These are phyloP conservation scores for Stemphylium lycopersici DNA, from an alignment of 2,329 filamentous ascomycete genomes.

Conservation along the genomic window DNA sequence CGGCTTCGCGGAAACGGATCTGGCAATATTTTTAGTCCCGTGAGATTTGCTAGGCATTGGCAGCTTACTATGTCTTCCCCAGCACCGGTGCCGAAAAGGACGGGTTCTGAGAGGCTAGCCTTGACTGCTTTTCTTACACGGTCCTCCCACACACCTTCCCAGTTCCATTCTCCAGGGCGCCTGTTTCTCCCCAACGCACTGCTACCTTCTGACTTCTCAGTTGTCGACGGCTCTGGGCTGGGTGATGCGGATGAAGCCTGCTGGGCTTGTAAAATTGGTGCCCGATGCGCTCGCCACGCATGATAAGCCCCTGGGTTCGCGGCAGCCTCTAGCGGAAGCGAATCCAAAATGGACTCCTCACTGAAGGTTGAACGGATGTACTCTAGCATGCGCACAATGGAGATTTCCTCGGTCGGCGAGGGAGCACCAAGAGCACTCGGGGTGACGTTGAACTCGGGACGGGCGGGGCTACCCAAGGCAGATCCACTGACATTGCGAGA, in stretches of 20 bases:
- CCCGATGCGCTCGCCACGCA: conserved; percentile 80
- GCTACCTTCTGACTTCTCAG: conserved; percentile 23
- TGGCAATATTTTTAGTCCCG: conserved; percentile 10
- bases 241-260: conserved; percentile 26
- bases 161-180: conserved; percentile 88
- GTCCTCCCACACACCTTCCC: conserved; percentile 96
- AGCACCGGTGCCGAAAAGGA: conserved; percentile 72
- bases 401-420: conserved; percentile 20
- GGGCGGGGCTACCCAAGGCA: conserved; percentile 26
- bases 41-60: neutral
- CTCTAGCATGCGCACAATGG: conserved; percentile 66
- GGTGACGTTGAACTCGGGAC: conserved; percentile 13
- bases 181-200: conserved; percentile 56
- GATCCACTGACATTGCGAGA: conserved; percentile 45
- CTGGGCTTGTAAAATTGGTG: conserved; percentile 43
- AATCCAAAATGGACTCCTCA: conserved; percentile 76
- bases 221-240: conserved; percentile 31
- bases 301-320: conserved; percentile 94
- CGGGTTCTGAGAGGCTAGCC: conserved; percentile 76
- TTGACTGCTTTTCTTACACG: conserved; percentile 80
- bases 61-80: conserved; percentile 72
- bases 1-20: conserved; percentile 48
- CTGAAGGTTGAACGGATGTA: conserved; percentile 87
- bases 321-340: conserved; percentile 77
- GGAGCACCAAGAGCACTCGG: conserved; percentile 11